These are phyloP conservation scores for Mycena galericulata DNA, from an alignment of 768 basidiomycete genomes.

Conservation along the genomic window DNA sequence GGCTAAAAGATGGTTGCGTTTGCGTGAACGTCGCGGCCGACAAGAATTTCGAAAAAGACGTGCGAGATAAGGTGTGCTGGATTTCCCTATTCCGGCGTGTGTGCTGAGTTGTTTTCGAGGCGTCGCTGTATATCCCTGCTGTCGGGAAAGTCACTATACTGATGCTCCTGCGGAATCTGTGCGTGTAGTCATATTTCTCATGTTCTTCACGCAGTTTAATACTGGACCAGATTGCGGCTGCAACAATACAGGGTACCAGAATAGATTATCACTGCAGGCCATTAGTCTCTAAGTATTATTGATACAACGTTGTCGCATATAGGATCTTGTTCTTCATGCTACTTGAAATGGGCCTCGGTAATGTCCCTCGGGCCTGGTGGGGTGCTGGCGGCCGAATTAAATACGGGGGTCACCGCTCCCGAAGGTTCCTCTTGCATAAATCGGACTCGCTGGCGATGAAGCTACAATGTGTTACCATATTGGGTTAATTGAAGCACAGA, in stretches of 20 bases:
- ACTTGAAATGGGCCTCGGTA: constrained; percentile 57
- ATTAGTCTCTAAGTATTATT: constrained; percentile 33
- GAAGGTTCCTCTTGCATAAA: constrained; percentile 77
- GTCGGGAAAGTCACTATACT: constrained; percentile 99
- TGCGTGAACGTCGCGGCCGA: constrained; percentile 94
- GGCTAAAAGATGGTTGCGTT: constrained; percentile 93
- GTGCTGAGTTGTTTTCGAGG: constrained; percentile 58
- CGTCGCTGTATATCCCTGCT: constrained; percentile 93
- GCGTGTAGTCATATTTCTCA: constrained; percentile 46
- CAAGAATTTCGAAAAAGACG: constrained; percentile 96
- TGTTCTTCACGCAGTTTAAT: not conserved
- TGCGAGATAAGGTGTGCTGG: constrained; percentile 83
- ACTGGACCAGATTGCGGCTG: constrained; percentile 60
- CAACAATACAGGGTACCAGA: constrained; percentile 56
- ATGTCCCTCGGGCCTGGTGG: constrained; percentile 52
- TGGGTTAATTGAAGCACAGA: constrained; percentile 8
- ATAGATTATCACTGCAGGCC: not conserved
- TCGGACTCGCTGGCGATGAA: constrained; percentile 86
- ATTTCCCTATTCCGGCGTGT: not conserved
- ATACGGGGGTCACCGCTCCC: constrained; percentile 71
- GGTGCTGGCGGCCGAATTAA: constrained; percentile 64
- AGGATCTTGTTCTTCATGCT: constrained; percentile 4
- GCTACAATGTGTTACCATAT: constrained; percentile 52
- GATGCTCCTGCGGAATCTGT: constrained; percentile 98
- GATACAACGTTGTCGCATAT: constrained; percentile 28